These are phyloP conservation scores for Kazachstania psychrophila DNA, from an alignment of 805 yeast genomes.

Conservation along the genomic window DNA sequence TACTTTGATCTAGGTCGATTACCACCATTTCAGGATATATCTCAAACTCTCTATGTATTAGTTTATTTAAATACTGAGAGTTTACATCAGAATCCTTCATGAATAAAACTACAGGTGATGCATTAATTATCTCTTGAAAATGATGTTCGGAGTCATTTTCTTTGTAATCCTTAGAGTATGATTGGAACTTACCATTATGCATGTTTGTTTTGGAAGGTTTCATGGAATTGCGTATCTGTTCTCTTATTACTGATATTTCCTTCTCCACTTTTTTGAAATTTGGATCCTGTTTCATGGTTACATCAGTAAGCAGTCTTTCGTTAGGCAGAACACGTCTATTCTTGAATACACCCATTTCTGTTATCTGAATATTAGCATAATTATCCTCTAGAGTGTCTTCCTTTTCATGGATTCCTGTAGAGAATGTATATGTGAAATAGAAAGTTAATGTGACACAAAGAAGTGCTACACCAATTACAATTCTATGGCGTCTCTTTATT, in stretches of 20 bases:
- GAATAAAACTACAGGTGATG: constrained; percentile 55
- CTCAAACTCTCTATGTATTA: constrained; percentile 51
- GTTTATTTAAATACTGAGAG: constrained; percentile 54
- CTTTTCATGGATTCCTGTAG: too few species aligned
- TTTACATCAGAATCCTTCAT: constrained; percentile 49
- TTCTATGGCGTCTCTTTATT: too few species aligned
- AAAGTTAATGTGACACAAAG: too few species aligned
- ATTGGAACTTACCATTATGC: too few species aligned
- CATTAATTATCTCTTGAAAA: constrained; percentile 42
- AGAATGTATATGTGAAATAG: too few species aligned
- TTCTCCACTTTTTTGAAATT: constrained; percentile 3
- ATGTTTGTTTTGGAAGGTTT: too few species aligned
- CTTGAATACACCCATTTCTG: too few species aligned
- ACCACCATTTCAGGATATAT: constrained; percentile 61
- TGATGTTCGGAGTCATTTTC: background rate
- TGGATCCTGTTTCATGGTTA: background rate
- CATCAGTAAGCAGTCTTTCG: background rate
- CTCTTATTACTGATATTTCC: constrained; percentile 2
- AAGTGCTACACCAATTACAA: too few species aligned
- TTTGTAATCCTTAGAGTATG: too few species aligned
- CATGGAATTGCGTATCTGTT: background rate
- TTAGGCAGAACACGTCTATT: background rate
- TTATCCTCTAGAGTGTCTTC: too few species aligned
- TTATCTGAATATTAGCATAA: too few species aligned
- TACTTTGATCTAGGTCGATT: constrained; percentile 65